Conservation (phyloP, 164 flowering plant genomes). For the Hamamelis virginiana region DNA sequence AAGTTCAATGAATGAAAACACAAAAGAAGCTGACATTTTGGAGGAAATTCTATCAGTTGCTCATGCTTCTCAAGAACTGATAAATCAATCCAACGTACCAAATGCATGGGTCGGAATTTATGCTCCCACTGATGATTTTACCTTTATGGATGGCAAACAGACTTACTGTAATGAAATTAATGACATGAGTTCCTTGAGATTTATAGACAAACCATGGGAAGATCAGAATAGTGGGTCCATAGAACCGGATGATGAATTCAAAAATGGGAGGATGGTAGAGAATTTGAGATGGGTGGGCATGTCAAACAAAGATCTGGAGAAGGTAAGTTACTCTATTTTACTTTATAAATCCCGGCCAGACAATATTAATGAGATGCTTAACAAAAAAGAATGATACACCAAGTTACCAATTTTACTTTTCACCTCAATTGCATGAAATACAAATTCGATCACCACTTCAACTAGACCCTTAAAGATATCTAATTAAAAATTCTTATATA, state of each 20-base stretch:
- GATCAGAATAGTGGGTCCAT: conserved; percentile 33
- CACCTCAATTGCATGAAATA: too few relatives aligned
- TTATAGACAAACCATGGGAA: conserved; percentile 28
- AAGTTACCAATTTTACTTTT: too few relatives aligned
- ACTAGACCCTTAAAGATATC: too few relatives aligned
- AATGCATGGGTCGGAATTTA: conserved; percentile 37
- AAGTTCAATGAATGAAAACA: conserved; percentile 13
- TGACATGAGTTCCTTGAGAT: conserved; percentile 24
- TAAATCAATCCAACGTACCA: conserved; percentile 27
- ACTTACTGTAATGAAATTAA: conserved; percentile 5
- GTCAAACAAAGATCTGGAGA: conserved; percentile 57
- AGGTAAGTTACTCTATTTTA: conserved; percentile 33
- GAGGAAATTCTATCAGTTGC: conserved; percentile 74
- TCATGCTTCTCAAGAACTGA: conserved; percentile 56
- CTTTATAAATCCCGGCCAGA: background rate
- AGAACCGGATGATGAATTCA: conserved; percentile 39
- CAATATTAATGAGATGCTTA: too few relatives aligned
- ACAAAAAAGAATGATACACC: too few relatives aligned
- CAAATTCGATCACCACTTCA: too few relatives aligned
- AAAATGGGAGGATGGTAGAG: conserved; percentile 46
- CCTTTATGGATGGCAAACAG: conserved; percentile 21
- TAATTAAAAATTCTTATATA: background rate
- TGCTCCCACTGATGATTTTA: conserved; percentile 35
- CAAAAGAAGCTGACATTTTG: conserved; percentile 41
- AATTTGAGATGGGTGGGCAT: conserved; percentile 75